Conservation (phyloP, 116 monocot species). For the Papilionanthe hybrid region DNA sequence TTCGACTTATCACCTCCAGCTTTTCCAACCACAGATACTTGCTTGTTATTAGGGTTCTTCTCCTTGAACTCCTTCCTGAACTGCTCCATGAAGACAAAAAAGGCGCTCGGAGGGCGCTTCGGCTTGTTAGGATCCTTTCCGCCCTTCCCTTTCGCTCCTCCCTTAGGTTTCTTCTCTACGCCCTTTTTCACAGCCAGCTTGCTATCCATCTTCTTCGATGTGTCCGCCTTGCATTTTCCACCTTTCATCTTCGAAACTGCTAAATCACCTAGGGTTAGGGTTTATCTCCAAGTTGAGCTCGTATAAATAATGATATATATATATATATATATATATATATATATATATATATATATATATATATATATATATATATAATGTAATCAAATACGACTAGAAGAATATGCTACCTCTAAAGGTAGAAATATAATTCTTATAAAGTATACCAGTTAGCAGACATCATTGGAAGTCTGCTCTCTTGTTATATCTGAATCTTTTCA, state of each 20-base stretch:
- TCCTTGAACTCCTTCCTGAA: slow-evolving; percentile 65
- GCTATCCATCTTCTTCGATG: slow-evolving; percentile 47
- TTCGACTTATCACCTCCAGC: slow-evolving; percentile 71
- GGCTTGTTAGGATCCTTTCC: slow-evolving; percentile 91
- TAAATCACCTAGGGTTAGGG: slow-evolving; percentile 29
- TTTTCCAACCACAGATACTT: slow-evolving; percentile 56
- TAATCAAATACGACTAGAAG: too few relatives aligned
- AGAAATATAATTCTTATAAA: too few relatives aligned
- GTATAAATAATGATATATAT: neutral
- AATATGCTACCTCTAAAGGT: too few relatives aligned
- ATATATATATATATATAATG: too few relatives aligned
- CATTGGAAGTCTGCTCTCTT: neutral
- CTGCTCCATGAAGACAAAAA: slow-evolving; percentile 87
- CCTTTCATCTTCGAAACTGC: slow-evolving; percentile 45
- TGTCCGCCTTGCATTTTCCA: slow-evolving; percentile 41
- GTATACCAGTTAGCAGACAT: neutral
- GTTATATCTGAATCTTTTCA: neutral
- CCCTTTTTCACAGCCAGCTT: slow-evolving; percentile 61
- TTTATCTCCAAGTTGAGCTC: neutral
- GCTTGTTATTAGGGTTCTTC: slow-evolving; percentile 53
- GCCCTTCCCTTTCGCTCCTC: slow-evolving; percentile 33
- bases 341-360: too few relatives aligned
- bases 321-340: too few relatives aligned
- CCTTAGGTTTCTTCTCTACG: slow-evolving; percentile 19
- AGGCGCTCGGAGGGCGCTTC: slow-evolving; percentile 81